Percentiles rank a stretch among this genome's conserved stretches.
phyloP scores from a whole-genome alignment of 495 filamentous ascomycete genomes.

The Lasiosphaeria ovina region DNA sequence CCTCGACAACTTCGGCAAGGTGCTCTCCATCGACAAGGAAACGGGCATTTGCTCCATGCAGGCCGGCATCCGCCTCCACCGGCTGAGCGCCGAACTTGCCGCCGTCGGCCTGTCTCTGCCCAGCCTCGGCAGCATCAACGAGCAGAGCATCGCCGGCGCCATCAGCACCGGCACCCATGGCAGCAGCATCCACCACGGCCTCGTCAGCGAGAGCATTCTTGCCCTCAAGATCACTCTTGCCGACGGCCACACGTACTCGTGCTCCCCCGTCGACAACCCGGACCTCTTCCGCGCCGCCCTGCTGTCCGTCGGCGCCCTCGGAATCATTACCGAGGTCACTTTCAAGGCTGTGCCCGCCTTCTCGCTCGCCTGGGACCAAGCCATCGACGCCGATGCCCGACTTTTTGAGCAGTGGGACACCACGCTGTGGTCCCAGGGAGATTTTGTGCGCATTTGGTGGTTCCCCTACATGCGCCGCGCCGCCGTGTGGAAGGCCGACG shows the following conservation, averaged over 20 bases:
- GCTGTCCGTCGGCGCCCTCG: conserved; percentile 82
- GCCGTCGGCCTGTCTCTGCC: conserved; percentile 75
- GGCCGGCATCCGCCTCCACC: conserved; percentile 76
- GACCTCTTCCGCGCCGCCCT: conserved; percentile 87
- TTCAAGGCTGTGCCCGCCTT: conserved; percentile 74
- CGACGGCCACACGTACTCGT: conserved; percentile 72
- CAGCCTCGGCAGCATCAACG: conserved; percentile 90
- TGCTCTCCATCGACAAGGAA: conserved; percentile 64
- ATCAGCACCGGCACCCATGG: conserved; percentile 94
- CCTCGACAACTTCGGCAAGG: conserved; percentile 74
- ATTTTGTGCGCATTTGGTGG: conserved; percentile 97
- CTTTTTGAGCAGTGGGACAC: conserved; percentile 72
- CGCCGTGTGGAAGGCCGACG: conserved; percentile 80
- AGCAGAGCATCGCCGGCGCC: conserved; percentile 90
- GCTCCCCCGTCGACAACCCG: conserved; percentile 66
- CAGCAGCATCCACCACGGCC: conserved; percentile 76
- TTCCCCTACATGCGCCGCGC: conserved; percentile 84
- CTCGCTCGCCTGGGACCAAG: conserved; percentile 82
- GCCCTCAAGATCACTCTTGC: conserved; percentile 77
- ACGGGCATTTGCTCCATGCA: conserved; percentile 70
- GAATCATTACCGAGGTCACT: conserved; percentile 85
- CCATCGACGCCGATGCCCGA: conserved; percentile 61
- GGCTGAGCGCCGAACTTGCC: conserved; percentile 67
- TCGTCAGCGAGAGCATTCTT: conserved; percentile 73
- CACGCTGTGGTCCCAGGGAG: conserved; percentile 75